Evolutionary conservation across 2,329 filamentous ascomycete genomes (phyloP), one percentile per base, ranked within the genome.

Genomic region (Aquanectria penicillioides): DNA sequence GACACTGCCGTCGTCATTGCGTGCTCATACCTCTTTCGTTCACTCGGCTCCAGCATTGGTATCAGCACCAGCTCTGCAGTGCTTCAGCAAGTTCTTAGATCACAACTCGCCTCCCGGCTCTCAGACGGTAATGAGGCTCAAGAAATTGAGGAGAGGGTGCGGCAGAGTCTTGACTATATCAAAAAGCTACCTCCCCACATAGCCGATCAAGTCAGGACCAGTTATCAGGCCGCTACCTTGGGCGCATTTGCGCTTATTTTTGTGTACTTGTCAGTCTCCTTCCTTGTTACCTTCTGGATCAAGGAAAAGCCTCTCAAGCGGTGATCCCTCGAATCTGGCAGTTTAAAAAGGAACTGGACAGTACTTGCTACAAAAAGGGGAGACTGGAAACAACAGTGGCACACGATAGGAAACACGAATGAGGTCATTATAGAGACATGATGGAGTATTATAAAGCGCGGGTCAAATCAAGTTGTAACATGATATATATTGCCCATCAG

Each of bases 21-120:
- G 7, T 93, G 90, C 73, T 91, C 88, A 17, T 94, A 94, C 75
- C 85, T 94, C 20, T 94, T 94, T 80, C 87, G 91, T 33, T 89
- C 89, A 1, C 80, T 94, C 1, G 92, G 91, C n/a, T 81, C 91
- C n/a, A 89, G 89, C 6, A 79, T 93, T 54, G 91, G 91, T 10
- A 81, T 93, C 53, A 89, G 89, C n/a, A 77, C 92, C 56, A 85
- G 85, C 47, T 87, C 90, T 1, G 91, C 90, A 2, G 82, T 92
- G 7, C 83, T 93, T 40, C 92, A 94, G 71, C 86, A 90, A 69
- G 81, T 82, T 3, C 79, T 94, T 17, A 81, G 89, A 13, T 77
- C 77, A 2, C 78, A 83, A 41, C 78, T 94, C 4, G 77, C 79
- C 2, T 68, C 73, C 2, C 79, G 81, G 3, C 76, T 93, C 41